A percentile compares a stretch with the other conserved stretches of the same genome.
phyloP scores from a whole-genome alignment of 108 stramenopile species.

The Fistulifera pelliculosa region DNA sequence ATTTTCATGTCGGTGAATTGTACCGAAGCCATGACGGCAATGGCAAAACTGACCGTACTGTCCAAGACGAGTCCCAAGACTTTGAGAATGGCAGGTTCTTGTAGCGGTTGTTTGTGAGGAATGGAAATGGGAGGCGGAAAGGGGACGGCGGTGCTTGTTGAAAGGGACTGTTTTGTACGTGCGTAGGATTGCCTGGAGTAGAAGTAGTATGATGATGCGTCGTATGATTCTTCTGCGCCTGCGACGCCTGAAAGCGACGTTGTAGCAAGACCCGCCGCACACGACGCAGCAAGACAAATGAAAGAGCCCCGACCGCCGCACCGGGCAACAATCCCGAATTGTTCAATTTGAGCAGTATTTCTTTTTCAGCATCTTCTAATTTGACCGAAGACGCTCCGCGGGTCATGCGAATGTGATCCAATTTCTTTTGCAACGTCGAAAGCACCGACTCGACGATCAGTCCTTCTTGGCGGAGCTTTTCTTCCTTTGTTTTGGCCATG shows the following conservation, averaged over 20 bases:
- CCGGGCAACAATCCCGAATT: slow-evolving; percentile 30
- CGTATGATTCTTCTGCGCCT: not conserved
- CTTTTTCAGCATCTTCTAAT: slow-evolving; percentile 11
- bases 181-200: not conserved
- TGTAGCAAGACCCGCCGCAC: not conserved
- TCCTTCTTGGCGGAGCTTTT: not conserved
- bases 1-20: too few species aligned
- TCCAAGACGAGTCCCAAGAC: slow-evolving; percentile 2
- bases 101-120: not conserved
- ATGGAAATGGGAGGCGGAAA: not conserved
- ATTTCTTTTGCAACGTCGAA: not conserved
- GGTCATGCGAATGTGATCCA: not conserved
- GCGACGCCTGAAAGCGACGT: not conserved
- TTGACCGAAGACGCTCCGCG: not conserved
- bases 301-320: slow-evolving; percentile 16
- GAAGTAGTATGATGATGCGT: not conserved
- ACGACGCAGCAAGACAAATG: slow-evolving; percentile 22
- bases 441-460: not conserved
- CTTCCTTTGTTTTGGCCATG: not conserved
- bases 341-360: slow-evolving; percentile 12
- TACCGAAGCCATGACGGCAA: too few species aligned
- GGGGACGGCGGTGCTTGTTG: not conserved
- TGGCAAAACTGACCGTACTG: not conserved
- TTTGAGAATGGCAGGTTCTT: not conserved
- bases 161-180: slow-evolving; percentile 9